These are phyloP conservation scores for Fusarium redolens DNA, from an alignment of 2,329 filamentous ascomycete genomes.

Conservation along the genomic window DNA sequence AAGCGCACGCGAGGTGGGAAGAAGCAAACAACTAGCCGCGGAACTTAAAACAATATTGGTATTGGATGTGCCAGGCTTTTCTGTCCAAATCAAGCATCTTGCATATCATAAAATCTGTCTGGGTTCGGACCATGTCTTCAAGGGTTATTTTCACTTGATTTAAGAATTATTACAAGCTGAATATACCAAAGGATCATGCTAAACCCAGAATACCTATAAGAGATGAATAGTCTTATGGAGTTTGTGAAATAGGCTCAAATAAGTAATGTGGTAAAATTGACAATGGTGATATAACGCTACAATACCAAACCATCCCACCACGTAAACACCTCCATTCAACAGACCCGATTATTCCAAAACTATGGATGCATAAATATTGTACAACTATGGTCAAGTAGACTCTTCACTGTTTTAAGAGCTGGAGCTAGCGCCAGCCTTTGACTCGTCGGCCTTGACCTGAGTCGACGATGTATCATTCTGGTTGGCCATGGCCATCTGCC, in stretches of 20 bases:
- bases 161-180: not conserved
- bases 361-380: constrained; percentile 36
- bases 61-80: not conserved
- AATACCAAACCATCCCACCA: constrained; percentile 23
- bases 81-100: not conserved
- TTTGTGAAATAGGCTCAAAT: not conserved
- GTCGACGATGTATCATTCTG: constrained; percentile 53
- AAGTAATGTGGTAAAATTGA: not conserved
- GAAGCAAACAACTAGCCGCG: constrained; percentile 2
- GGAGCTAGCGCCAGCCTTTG: constrained; percentile 35
- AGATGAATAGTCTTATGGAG: not conserved
- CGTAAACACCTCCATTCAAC: constrained; percentile 8
- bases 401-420: constrained; percentile 23
- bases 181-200: too few species aligned
- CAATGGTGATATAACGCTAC: constrained; percentile 29
- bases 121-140: not conserved
- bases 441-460: constrained; percentile 44
- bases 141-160: too few species aligned
- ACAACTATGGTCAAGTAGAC: constrained; percentile 24
- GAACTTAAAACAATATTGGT: not conserved
- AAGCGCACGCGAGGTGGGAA: constrained; percentile 6
- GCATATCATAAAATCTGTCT: not conserved
- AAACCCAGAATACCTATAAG: not conserved
- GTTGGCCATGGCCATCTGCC: constrained; percentile 79
- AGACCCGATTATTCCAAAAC: constrained; percentile 28